Base-by-base conservation (phyloP, 768 basidiomycete species). In the Collybiopsis confluens region DNA sequence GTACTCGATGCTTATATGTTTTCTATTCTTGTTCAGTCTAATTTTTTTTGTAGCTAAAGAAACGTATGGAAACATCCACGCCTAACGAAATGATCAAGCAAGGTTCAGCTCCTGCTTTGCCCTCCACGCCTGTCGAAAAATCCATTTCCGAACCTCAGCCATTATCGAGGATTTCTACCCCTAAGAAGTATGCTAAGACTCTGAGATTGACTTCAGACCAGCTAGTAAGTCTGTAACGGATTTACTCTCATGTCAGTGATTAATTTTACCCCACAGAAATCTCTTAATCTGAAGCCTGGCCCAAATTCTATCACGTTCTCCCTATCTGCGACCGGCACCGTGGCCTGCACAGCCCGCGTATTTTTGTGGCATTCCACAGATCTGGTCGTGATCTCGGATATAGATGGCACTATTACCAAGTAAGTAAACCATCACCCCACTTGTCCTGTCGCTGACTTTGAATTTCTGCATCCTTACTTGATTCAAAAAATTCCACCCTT, bases 401-500 rank as follows among this genome's bases (percentile, higher is more conserved):
- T 99, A 56, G 97, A 99, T 64, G 97, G 97, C 5, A 99, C 96
- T 1, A 99, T 99, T 64, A 99, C 97, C 8, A 98, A 98, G 93
- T 96, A 59, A 21, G 82, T 63, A 5, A 33, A 33, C 13, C 6
- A 6, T 33, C 30, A n/a, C 28, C 27, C 24, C 9, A 52, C 30
- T 30, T 42, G 2, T 7, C 27, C 23, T 21, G 28, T 33, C 30
- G 30, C 30, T 33, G 30, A 33, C 30, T 33, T 33, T 6, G 13
- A 33, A 33, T 33, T 33, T 33, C n/a, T n/a, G n/a, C n/a, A n/a
- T n/a, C n/a, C n/a, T n/a, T n/a, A n/a, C n/a, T n/a, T n/a, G n/a
- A n/a, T n/a, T n/a, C n/a, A n/a, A n/a, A n/a, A n/a, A n/a, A n/a
- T n/a, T n/a, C n/a, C n/a, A n/a, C n/a, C 46, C 30, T 42, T 37